Conservation (phyloP, 1,139 yeast genomes). For the Suhomyces chickasaworum region DNA sequence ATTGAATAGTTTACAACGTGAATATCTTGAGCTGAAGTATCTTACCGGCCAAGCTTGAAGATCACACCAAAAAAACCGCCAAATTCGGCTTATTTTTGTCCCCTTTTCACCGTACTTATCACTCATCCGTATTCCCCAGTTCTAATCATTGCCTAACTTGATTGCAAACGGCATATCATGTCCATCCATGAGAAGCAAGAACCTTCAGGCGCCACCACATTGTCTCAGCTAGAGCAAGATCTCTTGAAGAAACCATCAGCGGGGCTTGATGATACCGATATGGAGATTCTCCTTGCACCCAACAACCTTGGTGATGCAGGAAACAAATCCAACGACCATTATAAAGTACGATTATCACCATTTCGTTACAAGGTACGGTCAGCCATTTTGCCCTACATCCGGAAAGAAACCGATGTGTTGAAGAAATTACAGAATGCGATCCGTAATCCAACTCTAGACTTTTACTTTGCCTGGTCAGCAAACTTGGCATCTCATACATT, state of each 20-base stretch:
- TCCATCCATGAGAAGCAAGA: conserved; percentile 1
- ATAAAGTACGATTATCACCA: conserved; percentile 58
- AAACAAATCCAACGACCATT: conserved; percentile 65
- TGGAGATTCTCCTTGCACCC: conserved; percentile 18
- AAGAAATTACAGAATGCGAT: conserved; percentile 55
- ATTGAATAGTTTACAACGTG: neutral
- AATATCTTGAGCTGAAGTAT: neutral
- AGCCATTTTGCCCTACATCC: conserved; percentile 56
- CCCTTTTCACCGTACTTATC: neutral
- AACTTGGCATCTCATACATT: conserved; percentile 92
- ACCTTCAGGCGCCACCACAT: conserved; percentile 9
- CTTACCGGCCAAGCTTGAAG: neutral
- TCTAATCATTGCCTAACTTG: neutral
- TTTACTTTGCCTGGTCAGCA: conserved; percentile 86
- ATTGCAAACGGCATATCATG: neutral
- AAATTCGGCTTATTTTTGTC: neutral
- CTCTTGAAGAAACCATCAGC: conserved; percentile 12
- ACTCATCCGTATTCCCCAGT: neutral
- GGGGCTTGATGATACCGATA: conserved; percentile 19
- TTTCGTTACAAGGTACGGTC: conserved; percentile 61
- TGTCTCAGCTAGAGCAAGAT: conserved; percentile 12
- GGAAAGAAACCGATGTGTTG: conserved; percentile 66
- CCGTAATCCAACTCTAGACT: conserved; percentile 60
- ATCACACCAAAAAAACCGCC: neutral
- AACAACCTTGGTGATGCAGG: conserved; percentile 62